Evolutionary conservation across 345 rosid species (phyloP).

Genomic region (Moricandia moricandioides): DNA sequence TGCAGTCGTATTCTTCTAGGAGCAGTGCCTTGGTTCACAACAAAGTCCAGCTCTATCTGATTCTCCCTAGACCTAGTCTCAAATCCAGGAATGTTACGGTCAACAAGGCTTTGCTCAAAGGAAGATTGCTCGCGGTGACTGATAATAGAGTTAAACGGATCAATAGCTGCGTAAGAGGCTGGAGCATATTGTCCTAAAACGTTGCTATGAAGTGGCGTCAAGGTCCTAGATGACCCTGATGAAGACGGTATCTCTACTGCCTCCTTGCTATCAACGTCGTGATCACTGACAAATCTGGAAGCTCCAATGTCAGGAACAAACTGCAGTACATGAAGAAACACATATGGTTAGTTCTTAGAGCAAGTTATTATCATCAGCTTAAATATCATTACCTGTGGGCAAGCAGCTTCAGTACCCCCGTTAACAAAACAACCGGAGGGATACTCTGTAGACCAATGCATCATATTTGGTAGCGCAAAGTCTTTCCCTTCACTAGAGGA

Average conservation of each 20-base stretch:
- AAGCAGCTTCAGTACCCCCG: constrained; percentile 31
- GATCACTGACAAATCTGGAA: neutral
- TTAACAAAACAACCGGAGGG: constrained; percentile 10
- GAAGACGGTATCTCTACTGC: constrained; percentile 40
- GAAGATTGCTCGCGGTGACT: constrained; percentile 40
- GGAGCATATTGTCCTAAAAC: constrained; percentile 39
- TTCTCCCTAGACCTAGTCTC: constrained; percentile 47
- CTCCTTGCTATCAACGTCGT: constrained; percentile 29
- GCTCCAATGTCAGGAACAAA: constrained; percentile 26
- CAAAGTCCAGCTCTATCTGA: constrained; percentile 31
- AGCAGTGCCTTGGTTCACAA: constrained; percentile 44
- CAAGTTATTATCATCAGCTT: neutral
- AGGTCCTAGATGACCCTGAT: constrained; percentile 29
- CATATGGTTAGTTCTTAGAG: constrained; percentile 1
- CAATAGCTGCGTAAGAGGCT: constrained; percentile 38
- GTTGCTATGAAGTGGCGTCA: constrained; percentile 22
- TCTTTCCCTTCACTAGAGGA: constrained; percentile 42
- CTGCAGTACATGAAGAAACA: constrained; percentile 25
- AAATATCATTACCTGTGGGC: constrained; percentile 41
- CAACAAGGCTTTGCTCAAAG: constrained; percentile 34
- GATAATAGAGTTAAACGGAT: constrained; percentile 36
- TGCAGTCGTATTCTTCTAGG: constrained; percentile 26
- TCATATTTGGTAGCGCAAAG: constrained; percentile 27
- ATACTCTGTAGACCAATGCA: constrained; percentile 27
- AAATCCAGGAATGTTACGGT: constrained; percentile 28